Base-by-base conservation (phyloP, 1,284 basidiomycete species). In the Trametes versicolor region DNA sequence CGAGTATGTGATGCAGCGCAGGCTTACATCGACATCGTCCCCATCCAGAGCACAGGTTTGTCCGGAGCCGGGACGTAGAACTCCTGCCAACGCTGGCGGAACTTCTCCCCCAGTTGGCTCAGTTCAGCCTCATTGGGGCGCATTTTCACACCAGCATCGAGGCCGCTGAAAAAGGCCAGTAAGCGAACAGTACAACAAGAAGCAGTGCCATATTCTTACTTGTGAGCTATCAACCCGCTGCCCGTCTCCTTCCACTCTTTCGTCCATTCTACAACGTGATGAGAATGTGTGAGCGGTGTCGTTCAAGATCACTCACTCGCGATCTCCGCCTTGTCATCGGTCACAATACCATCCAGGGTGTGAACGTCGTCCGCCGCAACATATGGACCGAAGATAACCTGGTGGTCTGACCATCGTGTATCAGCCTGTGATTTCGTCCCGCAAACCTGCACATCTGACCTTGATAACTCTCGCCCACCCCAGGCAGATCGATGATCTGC, bases 391-490 rank as follows among this genome's bases (percentile, higher is more conserved):
- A 77, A 76, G 13, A 73, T 51, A 9, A 77, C 64, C 36, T 79
- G 76, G 67, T 87, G 86, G 67, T 87, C 86, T 86, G 65, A 39
- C 25, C 34, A 1, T 36, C 21, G 29, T 4, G 36, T 21, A 13
- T 21, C 21, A 48, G 55, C 15, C 2, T 7, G n/a, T 4, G 12
- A 37, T 23, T n/a, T 10, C 34, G 5, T 27, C 10, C 9, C 50
- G 32, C 1, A 13, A 3, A 3, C 19, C 52, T 15, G 12, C 41
- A 19, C 39, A 32, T 62, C 75, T 56, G 63, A 83, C 87, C 87
- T 73, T 83, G 80, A 63, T 84, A 85, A 25, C 82, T 78, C 67
- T 86, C 83, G 7, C 88, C 88, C 0, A 90, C 87, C 3, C 87
- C 87, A 7, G 83, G 83, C 9, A 89, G 75, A 49, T 87, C 81